phyloP scores from a whole-genome alignment of 2,329 filamentous ascomycete genomes.

The Epichloe bromicola region DNA sequence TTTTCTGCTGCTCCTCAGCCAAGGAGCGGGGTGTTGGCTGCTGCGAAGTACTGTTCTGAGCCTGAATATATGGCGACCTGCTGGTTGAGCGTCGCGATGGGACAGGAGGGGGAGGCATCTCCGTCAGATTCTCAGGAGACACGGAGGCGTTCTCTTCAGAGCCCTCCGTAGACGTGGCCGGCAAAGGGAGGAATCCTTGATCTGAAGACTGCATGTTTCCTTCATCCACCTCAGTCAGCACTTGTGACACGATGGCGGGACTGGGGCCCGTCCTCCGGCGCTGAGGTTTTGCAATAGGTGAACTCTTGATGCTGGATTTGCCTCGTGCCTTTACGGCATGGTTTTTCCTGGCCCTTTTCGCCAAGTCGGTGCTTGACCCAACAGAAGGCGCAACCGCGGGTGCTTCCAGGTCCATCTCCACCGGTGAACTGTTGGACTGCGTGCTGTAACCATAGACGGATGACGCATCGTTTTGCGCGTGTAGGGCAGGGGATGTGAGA shows the following conservation, averaged over 20 bases:
- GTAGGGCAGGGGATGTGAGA: slow-evolving; percentile 66
- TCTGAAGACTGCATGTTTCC: slow-evolving; percentile 19
- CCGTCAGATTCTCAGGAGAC: slow-evolving; percentile 48
- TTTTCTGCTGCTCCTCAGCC: slow-evolving; percentile 4
- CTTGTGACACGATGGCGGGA: slow-evolving; percentile 42
- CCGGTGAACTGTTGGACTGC: slow-evolving; percentile 38
- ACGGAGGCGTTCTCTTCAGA: slow-evolving; percentile 54
- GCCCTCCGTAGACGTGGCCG: slow-evolving; percentile 33
- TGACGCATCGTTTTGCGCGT: slow-evolving; percentile 50
- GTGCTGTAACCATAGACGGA: slow-evolving; percentile 33
- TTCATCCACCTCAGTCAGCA: slow-evolving; percentile 39
- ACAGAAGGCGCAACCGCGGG: slow-evolving; percentile 21
- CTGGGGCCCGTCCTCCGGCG: slow-evolving; percentile 39
- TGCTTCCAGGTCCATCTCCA: slow-evolving; percentile 42
- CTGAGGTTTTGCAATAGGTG: slow-evolving; percentile 58
- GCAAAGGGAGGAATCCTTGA: slow-evolving; percentile 24
- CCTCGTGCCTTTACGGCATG: slow-evolving; percentile 37
- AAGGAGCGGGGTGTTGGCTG: slow-evolving; percentile 10
- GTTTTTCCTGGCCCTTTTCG: slow-evolving; percentile 41
- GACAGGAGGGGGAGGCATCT: slow-evolving; percentile 58
- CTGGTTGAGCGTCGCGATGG: slow-evolving; percentile 51
- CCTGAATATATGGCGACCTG: slow-evolving; percentile 54
- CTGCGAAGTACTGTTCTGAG: slow-evolving; percentile 29
- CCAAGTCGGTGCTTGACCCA: slow-evolving; percentile 30
- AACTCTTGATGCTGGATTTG: slow-evolving; percentile 49